Conservation (phyloP, 2,329 filamentous ascomycete genomes). For the Aspergillus fumigatiaffinis region DNA sequence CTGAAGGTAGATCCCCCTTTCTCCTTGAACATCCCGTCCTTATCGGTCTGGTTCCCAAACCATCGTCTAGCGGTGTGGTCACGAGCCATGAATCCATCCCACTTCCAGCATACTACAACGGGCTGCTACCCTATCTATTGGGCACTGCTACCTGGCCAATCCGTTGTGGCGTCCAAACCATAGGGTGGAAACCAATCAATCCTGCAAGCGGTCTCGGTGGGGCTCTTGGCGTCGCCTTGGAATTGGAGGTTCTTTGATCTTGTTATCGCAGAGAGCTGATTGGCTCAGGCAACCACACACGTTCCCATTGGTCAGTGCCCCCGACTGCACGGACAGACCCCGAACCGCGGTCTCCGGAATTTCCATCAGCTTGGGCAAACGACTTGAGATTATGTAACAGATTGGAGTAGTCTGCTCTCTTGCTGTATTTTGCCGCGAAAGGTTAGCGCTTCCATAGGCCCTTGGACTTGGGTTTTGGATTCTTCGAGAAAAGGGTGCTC, state of each 20-base stretch:
- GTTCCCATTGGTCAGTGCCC: slow-evolving; percentile 13
- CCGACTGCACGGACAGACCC: slow-evolving; percentile 17
- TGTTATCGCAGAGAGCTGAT: slow-evolving; percentile 15
- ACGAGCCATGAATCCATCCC: neutral
- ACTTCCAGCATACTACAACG: neutral
- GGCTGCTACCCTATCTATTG: neutral
- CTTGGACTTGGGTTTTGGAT: neutral
- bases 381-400: neutral
- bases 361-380: neutral
- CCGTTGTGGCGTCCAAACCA: neutral
- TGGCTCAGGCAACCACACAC: neutral
- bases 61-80: neutral
- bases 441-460: neutral
- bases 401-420: neutral
- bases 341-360: slow-evolving; percentile 8
- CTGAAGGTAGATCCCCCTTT: neutral
- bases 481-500: neutral
- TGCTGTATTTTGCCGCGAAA: neutral
- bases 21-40: neutral
- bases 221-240: slow-evolving; percentile 8
- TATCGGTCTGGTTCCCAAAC: neutral
- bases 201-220: slow-evolving; percentile 9
- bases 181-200: slow-evolving; percentile 15
- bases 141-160: neutral
- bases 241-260: slow-evolving; percentile 15